A percentile compares a stretch with the other conserved stretches of the same genome.
These are phyloP conservation scores for Termitomyces sp. DNA, from an alignment of 768 basidiomycete genomes.

Conservation along the genomic window DNA sequence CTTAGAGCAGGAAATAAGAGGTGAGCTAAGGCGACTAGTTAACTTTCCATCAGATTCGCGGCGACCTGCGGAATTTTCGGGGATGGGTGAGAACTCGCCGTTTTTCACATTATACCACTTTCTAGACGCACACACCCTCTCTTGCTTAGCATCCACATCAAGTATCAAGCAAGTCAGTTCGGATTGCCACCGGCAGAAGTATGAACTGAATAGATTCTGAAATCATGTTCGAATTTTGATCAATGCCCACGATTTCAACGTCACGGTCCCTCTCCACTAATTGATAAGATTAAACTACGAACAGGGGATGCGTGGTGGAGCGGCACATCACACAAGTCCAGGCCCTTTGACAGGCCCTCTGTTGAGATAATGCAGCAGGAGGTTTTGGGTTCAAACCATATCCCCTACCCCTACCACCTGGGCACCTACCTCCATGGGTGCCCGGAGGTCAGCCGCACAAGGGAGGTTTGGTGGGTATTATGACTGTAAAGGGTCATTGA, in stretches of 20 bases:
- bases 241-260: background rate
- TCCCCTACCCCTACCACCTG: too few species aligned
- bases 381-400: too few species aligned
- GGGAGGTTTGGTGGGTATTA: too few species aligned
- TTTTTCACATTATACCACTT: background rate
- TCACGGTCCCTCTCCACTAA: background rate
- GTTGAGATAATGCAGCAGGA: too few species aligned
- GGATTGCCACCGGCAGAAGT: background rate
- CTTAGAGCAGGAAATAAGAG: background rate
- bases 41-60: background rate
- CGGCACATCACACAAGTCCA: too few species aligned
- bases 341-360: too few species aligned
- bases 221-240: background rate
- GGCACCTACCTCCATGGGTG: too few species aligned
- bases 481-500: too few species aligned
- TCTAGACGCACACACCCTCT: background rate
- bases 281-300: background rate
- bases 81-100: background rate
- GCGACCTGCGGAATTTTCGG: background rate
- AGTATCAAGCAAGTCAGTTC: constrained; percentile 1
- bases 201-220: background rate
- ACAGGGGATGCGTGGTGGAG: too few species aligned
- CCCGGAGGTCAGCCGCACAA: too few species aligned
- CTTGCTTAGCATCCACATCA: background rate
- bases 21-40: too few species aligned